Conservation (phyloP, 768 basidiomycete genomes). For the Pisolithus orientalis region DNA sequence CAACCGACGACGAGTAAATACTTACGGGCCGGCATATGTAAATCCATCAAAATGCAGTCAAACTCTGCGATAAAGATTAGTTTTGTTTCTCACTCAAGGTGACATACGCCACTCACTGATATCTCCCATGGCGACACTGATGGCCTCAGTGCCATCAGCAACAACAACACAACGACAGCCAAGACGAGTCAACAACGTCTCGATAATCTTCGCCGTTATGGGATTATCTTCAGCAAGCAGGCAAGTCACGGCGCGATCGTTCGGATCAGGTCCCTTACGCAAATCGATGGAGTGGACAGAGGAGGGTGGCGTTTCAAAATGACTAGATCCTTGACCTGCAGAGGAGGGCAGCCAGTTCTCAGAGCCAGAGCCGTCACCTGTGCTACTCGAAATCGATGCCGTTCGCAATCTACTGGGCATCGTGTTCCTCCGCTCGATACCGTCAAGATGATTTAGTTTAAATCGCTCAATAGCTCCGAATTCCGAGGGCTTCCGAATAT, state of each 20-base stretch:
- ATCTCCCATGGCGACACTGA: constrained; percentile 95
- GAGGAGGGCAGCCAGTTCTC: constrained; percentile 61
- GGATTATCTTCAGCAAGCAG: constrained; percentile 97
- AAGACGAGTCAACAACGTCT: constrained; percentile 87
- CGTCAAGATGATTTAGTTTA: constrained; percentile 76
- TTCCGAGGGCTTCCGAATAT: constrained; percentile 85
- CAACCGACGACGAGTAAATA: constrained; percentile 9
- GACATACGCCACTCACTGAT: constrained; percentile 63
- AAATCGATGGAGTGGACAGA: constrained; percentile 83
- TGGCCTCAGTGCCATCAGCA: constrained; percentile 92
- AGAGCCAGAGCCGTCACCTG: constrained; percentile 71
- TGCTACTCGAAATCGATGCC: constrained; percentile 79
- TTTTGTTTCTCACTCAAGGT: neutral
- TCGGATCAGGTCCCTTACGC: constrained; percentile 69
- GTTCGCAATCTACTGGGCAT: constrained; percentile 86
- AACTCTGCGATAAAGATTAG: constrained; percentile 55
- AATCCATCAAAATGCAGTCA: constrained; percentile 92
- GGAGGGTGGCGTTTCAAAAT: constrained; percentile 71
- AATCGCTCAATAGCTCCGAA: constrained; percentile 83
- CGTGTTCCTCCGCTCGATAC: constrained; percentile 69
- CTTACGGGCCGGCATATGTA: constrained; percentile 91
- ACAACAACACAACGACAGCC: constrained; percentile 96
- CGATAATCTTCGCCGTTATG: constrained; percentile 95
- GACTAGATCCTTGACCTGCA: constrained; percentile 43
- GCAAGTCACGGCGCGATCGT: constrained; percentile 87